A percentile compares a stretch with the other conserved stretches of the same genome.
Conservation (phyloP, 257 asterid genomes). For the Lavandula angustifolia region DNA sequence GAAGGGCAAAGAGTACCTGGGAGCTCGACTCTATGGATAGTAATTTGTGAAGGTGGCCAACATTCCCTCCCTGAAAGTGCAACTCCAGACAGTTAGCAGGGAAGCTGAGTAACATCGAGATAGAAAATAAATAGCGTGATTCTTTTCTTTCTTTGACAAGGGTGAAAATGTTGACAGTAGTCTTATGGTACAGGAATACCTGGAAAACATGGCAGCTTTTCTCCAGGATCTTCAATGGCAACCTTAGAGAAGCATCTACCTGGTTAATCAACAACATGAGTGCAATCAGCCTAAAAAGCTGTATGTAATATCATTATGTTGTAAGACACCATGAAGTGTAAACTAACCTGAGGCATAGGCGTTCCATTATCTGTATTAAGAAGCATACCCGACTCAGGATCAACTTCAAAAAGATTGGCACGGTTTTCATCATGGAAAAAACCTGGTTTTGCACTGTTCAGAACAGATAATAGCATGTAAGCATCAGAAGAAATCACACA, state of each 20-base stretch:
- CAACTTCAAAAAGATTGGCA: conserved; percentile 88
- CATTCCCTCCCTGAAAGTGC: conserved; percentile 90
- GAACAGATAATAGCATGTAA: conserved; percentile 24
- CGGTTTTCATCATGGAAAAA: conserved; percentile 93
- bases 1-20: conserved; percentile 57
- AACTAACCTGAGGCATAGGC: conserved; percentile 90
- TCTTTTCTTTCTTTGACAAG: conserved; percentile 23
- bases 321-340: conserved; percentile 23
- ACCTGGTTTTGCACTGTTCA: conserved; percentile 86
- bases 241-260: conserved; percentile 65
- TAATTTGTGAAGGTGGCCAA: conserved; percentile 88
- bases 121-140: conserved; percentile 19
- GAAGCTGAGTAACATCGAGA: conserved; percentile 26
- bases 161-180: conserved; percentile 2
- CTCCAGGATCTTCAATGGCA: conserved; percentile 56
- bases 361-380: conserved; percentile 93
- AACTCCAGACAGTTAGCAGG: conserved; percentile 24
- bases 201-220: conserved; percentile 79
- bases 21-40: conserved; percentile 91
- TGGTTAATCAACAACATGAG: conserved; percentile 42
- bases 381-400: conserved; percentile 86
- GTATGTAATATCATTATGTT: background rate
- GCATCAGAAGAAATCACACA: conserved; percentile 27
- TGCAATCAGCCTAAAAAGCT: conserved; percentile 14
- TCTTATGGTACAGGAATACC: conserved; percentile 44